Evolutionary conservation across 768 basidiomycete genomes (phyloP).

Genomic region (Auriscalpium microsporum): DNA sequence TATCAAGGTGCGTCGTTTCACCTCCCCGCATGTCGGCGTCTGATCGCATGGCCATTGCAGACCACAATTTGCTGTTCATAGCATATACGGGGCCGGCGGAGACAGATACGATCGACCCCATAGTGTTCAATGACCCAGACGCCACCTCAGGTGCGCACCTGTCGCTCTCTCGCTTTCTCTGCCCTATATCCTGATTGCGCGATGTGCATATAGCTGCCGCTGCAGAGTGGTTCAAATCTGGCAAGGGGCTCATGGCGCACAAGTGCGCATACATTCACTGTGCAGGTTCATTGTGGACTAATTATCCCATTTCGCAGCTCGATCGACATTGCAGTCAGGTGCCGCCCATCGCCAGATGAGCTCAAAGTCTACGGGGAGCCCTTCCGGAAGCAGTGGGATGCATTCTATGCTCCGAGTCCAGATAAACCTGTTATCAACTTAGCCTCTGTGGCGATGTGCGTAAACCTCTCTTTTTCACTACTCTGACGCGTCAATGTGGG

Average conservation of each 20-base stretch:
- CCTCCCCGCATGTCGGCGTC: neutral
- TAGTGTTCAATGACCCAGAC: conserved; percentile 10
- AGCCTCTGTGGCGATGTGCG: conserved; percentile 10
- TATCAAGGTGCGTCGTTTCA: conserved; percentile 25
- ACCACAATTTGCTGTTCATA: conserved; percentile 16
- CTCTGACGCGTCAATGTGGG: neutral
- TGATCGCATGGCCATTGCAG: neutral
- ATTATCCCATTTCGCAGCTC: conserved; percentile 3
- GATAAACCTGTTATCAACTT: conserved; percentile 19
- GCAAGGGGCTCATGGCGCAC: conserved; percentile 42
- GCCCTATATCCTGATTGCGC: neutral
- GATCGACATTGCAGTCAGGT: conserved; percentile 18
- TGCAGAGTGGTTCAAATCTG: conserved; percentile 28
- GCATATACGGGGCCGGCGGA: conserved; percentile 10
- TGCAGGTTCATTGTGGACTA: neutral
- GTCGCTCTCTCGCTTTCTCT: neutral
- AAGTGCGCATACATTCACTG: conserved; percentile 31
- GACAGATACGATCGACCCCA: conserved; percentile 15
- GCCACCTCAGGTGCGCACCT: conserved; percentile 13
- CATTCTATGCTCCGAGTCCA: conserved; percentile 13
- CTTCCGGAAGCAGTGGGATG: conserved; percentile 19
- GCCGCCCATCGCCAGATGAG: conserved; percentile 16
- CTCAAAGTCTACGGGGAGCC: conserved; percentile 18
- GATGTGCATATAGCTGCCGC: conserved; percentile 26
- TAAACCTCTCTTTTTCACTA: neutral